Conservation (phyloP, 2,329 filamentous ascomycete genomes). For the Cadophora luteo-olivacea region DNA sequence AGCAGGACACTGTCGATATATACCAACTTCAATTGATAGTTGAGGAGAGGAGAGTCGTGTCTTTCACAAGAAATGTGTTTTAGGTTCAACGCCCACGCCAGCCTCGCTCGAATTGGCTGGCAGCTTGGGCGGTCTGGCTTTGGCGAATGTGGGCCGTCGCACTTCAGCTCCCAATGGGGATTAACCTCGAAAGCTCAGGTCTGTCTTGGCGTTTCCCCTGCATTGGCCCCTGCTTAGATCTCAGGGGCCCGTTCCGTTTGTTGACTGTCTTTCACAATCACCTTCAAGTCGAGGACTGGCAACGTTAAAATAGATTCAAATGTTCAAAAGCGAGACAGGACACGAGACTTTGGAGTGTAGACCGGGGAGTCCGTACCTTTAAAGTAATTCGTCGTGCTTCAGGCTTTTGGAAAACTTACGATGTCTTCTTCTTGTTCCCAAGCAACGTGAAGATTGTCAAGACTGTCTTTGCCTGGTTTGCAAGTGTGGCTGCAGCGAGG, state of each 20-base stretch:
- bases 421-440: neutral
- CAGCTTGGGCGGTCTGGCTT: conserved; percentile 1
- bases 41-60: neutral
- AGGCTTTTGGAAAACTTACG: too few species aligned
- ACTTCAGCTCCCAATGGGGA: conserved; percentile 1
- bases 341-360: too few species aligned
- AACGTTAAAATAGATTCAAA: neutral
- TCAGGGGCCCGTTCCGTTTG: neutral
- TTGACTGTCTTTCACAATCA: neutral
- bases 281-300: neutral
- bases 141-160: neutral
- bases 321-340: too few species aligned
- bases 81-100: neutral
- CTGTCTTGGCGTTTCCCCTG: neutral
- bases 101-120: neutral
- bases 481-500: too few species aligned
- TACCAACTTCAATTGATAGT: neutral
- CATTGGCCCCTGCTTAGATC: neutral
- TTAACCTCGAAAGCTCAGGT: neutral
- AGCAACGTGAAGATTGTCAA: too few species aligned
- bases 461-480: too few species aligned
- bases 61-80: conserved; percentile 5
- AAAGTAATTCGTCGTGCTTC: too few species aligned
- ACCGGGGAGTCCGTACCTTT: too few species aligned
- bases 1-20: neutral